phyloP scores from a whole-genome alignment of 768 basidiomycete species.

The Phylloporus arenicola region DNA sequence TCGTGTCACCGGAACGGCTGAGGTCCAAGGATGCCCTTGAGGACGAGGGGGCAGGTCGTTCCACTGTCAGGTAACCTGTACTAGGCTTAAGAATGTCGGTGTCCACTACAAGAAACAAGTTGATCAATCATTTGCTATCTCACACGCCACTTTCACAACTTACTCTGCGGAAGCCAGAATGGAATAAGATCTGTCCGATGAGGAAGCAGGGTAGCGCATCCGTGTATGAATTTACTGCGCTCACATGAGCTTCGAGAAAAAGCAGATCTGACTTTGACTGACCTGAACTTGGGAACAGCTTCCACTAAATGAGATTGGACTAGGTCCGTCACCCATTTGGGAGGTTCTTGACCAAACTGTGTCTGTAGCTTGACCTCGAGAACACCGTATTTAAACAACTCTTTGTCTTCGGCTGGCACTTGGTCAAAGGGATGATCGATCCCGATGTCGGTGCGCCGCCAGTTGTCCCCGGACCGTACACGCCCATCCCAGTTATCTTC shows the following conservation, averaged over 20 bases:
- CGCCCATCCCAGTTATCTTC: constrained; percentile 96
- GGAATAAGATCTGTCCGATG: constrained; percentile 93
- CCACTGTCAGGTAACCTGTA: constrained; percentile 69
- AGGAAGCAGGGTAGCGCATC: constrained; percentile 89
- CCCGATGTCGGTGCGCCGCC: constrained; percentile 91
- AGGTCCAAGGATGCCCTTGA: constrained; percentile 45
- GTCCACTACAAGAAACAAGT: constrained; percentile 57
- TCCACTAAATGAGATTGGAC: constrained; percentile 94
- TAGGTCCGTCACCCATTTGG: constrained; percentile 94
- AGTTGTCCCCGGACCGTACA: constrained; percentile 76
- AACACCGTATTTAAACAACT: constrained; percentile 94
- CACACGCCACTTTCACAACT: constrained; percentile 9
- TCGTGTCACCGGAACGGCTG: constrained; percentile 39
- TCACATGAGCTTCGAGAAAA: constrained; percentile 3
- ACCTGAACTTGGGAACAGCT: constrained; percentile 97
- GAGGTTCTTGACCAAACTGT: constrained; percentile 91
- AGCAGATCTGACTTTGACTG: constrained; percentile 18
- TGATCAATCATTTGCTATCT: neutral
- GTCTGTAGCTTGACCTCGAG: constrained; percentile 98
- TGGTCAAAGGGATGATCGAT: constrained; percentile 89
- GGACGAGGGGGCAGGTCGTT: constrained; percentile 56
- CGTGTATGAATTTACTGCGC: constrained; percentile 87
- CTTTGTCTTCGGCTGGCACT: constrained; percentile 71
- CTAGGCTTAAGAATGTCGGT: constrained; percentile 92
- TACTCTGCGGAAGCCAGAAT: constrained; percentile 97